phyloP scores from a whole-genome alignment of 2,329 filamentous ascomycete genomes.

The Madurella fahalii region DNA sequence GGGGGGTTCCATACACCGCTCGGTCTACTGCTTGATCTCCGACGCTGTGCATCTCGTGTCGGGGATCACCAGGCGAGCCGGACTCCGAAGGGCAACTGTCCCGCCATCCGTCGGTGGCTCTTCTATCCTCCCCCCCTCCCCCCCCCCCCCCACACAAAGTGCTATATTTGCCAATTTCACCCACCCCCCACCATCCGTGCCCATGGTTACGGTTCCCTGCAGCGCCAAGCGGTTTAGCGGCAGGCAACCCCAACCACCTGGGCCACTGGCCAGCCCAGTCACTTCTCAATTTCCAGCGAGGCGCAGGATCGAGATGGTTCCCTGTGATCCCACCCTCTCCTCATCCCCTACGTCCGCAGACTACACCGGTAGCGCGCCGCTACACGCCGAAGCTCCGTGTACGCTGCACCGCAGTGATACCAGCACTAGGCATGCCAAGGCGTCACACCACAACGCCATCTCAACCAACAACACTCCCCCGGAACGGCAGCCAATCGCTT shows the following conservation, averaged over 20 bases:
- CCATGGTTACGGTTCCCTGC: neutral
- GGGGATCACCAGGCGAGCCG: conserved; percentile 4
- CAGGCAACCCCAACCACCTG: neutral
- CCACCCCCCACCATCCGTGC: neutral
- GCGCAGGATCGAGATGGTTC: conserved; percentile 4
- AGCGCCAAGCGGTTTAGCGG: conserved; percentile 8
- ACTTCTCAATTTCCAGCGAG: conserved; percentile 2
- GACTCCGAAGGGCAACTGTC: conserved; percentile 5
- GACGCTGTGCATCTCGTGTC: conserved; percentile 11
- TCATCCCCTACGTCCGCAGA: neutral
- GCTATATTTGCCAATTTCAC: neutral
- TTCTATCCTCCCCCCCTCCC: neutral
- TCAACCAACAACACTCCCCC: conserved; percentile 18
- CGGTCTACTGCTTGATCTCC: conserved; percentile 23
- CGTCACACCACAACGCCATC: conserved; percentile 12
- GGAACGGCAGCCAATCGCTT: neutral
- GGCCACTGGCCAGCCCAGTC: neutral
- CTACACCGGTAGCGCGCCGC: neutral
- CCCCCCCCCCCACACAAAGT: too few species aligned
- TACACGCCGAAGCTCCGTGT: neutral
- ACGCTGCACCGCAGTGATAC: neutral
- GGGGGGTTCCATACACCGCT: conserved; percentile 1
- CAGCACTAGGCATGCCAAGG: neutral
- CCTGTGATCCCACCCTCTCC: neutral
- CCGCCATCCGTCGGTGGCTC: neutral